Base-by-base conservation (phyloP, 306 rosid species). In the Vigna hirtella region DNA sequence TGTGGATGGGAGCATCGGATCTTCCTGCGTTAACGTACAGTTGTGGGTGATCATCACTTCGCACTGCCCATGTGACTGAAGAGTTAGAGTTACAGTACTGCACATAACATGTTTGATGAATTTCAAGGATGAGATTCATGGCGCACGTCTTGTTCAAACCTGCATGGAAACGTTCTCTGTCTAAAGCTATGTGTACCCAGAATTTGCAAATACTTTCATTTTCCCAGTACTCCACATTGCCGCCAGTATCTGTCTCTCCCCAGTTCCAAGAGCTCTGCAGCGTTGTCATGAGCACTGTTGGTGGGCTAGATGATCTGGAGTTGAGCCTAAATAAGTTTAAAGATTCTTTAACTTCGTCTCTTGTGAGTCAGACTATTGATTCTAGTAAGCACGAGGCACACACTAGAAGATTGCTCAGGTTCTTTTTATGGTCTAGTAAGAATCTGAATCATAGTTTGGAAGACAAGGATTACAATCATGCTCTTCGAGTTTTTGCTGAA, bases 261-360 rank as follows among this genome's bases (percentile, higher is more conserved):
- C 81, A 43, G 70, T 77, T 87, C 76, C 84, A 81, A 75, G 91
- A 87, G 84, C 82, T 93, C 22, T 81, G 91, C 83, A 71, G 56
- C 18, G 50, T 79, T 66, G 83, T 91, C 83, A 77, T 76, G 11
- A 82, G 81, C 65, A 52, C 86, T 17, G 64, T 87, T 72, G 98
- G 96, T 40, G 96, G 96, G 63, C 84, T 93, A 20, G 90, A 93
- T 81, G 97, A 93, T 16, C 52, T 93, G 79, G 97, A 89, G 80
- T 70, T 73, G 32, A 82, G 84, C 72, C 83, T 91, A 40, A 86
- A 83, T 74, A 64, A 84, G 10, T 83, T 65, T 26, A 57, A 74
- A 20, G 78, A 36, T 76, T 77, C 76, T 70, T 70, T 93, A 71
- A 87, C 89, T 45, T 86, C 96, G 2, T 78, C 93, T 3, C 83